A percentile compares a stretch with the other conserved stretches of the same genome.
phyloP scores from a whole-genome alignment of 2,329 filamentous ascomycete species.

The Claviceps sorghi region DNA sequence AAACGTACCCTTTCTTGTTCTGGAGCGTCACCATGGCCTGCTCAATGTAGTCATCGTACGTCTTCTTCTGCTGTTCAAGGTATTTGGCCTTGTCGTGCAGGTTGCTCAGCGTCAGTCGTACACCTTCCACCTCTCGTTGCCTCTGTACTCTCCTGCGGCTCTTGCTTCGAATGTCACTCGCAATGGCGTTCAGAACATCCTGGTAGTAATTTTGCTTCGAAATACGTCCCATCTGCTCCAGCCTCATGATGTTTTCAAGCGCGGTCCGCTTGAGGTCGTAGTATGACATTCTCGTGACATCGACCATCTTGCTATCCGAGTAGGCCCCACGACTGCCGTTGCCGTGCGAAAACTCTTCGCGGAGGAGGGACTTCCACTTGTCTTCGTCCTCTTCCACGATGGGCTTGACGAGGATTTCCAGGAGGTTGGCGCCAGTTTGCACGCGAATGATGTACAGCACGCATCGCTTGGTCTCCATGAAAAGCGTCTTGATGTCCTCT shows the following conservation, averaged over 20 bases:
- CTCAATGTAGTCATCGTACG: constrained; percentile 98
- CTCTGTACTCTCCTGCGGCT: constrained; percentile 84
- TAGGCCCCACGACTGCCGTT: constrained; percentile 69
- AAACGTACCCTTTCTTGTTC: constrained; percentile 72
- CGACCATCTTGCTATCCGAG: constrained; percentile 74
- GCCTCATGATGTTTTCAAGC: constrained; percentile 79
- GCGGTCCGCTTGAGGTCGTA: constrained; percentile 84
- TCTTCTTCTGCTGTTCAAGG: constrained; percentile 88
- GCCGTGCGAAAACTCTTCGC: constrained; percentile 59
- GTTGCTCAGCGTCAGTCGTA: constrained; percentile 58
- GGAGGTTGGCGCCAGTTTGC: constrained; percentile 78
- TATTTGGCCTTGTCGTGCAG: constrained; percentile 79
- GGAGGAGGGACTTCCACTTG: constrained; percentile 69
- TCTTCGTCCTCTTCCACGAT: constrained; percentile 77
- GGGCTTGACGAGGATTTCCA: constrained; percentile 88
- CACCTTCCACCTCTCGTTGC: constrained; percentile 77
- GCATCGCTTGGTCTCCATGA: constrained; percentile 97
- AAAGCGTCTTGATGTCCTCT: constrained; percentile 77
- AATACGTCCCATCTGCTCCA: constrained; percentile 79
- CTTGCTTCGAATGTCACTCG: constrained; percentile 92
- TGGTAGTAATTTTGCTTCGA: constrained; percentile 88
- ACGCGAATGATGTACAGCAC: constrained; percentile 96
- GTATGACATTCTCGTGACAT: constrained; percentile 81
- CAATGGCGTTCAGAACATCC: constrained; percentile 94
- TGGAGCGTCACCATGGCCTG: constrained; percentile 95